phyloP scores from a whole-genome alignment of 2,329 filamentous ascomycete genomes.

The Dactylellina parvicollis region DNA sequence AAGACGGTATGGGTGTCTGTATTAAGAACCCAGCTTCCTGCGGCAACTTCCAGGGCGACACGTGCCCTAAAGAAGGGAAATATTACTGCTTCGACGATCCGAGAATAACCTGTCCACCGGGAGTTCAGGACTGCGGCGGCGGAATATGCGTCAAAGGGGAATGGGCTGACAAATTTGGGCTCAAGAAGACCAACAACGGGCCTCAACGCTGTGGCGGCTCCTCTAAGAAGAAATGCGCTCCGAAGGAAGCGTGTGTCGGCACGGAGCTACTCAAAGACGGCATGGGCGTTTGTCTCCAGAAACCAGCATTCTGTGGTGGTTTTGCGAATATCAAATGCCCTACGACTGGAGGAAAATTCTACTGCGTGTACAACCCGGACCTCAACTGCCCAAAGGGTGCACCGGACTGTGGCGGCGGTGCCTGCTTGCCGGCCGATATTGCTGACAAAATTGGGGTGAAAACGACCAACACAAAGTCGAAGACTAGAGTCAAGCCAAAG shows the following conservation, averaged over 20 bases:
- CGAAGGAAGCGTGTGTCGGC: not conserved
- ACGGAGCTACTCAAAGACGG: not conserved
- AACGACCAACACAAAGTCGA: not conserved
- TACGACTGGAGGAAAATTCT: not conserved
- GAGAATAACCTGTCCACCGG: too few relatives aligned
- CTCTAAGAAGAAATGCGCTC: not conserved
- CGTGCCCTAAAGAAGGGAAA: too few relatives aligned
- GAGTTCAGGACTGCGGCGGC: too few relatives aligned
- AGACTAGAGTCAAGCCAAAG: not conserved
- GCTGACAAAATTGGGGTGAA: slow-evolving; percentile 2
- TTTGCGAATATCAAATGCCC: not conserved
- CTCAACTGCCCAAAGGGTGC: not conserved
- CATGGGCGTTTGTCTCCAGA: not conserved
- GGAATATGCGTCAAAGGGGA: too few relatives aligned
- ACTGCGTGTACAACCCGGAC: not conserved
- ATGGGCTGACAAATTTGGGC: too few relatives aligned
- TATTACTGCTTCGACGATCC: too few relatives aligned
- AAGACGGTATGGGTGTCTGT: too few relatives aligned
- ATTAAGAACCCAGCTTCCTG: too few relatives aligned
- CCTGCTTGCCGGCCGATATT: not conserved
- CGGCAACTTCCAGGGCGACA: too few relatives aligned
- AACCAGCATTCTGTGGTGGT: not conserved
- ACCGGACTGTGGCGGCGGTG: not conserved
- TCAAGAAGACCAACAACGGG: too few relatives aligned
- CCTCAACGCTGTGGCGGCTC: not conserved